A percentile compares a stretch with the other conserved stretches of the same genome.
These are phyloP conservation scores for Harringtonia lauricola DNA, from an alignment of 2,329 filamentous ascomycete species.

Conservation along the genomic window DNA sequence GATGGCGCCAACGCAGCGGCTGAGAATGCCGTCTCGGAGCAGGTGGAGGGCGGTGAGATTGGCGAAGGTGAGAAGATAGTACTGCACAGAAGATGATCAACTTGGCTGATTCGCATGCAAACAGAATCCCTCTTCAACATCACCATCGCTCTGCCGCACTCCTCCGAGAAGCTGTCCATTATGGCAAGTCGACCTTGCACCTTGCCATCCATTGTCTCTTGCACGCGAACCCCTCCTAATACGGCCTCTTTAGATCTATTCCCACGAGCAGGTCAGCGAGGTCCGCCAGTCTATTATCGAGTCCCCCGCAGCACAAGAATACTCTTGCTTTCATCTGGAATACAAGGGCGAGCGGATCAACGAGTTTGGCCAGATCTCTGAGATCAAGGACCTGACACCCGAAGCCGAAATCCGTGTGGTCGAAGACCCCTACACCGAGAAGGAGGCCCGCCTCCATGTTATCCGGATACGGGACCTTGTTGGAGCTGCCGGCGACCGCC, in stretches of 20 bases:
- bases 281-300: constrained; percentile 95
- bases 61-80: constrained; percentile 18
- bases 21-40: constrained; percentile 10
- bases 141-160: constrained; percentile 71
- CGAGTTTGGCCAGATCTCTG: constrained; percentile 85
- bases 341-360: constrained; percentile 83
- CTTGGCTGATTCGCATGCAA: too few species aligned
- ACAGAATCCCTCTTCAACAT: constrained; percentile 45
- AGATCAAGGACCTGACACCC: constrained; percentile 67
- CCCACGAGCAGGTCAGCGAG: constrained; percentile 94
- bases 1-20: constrained; percentile 4
- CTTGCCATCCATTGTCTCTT: neutral
- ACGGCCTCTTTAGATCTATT: constrained; percentile 53
- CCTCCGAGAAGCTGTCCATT: constrained; percentile 68
- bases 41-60: constrained; percentile 16
- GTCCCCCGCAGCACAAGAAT: constrained; percentile 83
- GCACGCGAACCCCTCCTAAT: neutral
- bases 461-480: constrained; percentile 86
- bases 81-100: too few species aligned
- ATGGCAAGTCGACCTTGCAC: constrained; percentile 52
- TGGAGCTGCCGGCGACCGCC: constrained; percentile 79
- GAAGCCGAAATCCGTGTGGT: constrained; percentile 73
- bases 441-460: constrained; percentile 91
- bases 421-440: constrained; percentile 95
- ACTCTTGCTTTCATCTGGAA: constrained; percentile 98